A percentile compares a stretch with the other conserved stretches of the same genome.
Evolutionary conservation across 192 early-diverging fungal species (phyloP).

Genomic region (Endogone sp.): DNA sequence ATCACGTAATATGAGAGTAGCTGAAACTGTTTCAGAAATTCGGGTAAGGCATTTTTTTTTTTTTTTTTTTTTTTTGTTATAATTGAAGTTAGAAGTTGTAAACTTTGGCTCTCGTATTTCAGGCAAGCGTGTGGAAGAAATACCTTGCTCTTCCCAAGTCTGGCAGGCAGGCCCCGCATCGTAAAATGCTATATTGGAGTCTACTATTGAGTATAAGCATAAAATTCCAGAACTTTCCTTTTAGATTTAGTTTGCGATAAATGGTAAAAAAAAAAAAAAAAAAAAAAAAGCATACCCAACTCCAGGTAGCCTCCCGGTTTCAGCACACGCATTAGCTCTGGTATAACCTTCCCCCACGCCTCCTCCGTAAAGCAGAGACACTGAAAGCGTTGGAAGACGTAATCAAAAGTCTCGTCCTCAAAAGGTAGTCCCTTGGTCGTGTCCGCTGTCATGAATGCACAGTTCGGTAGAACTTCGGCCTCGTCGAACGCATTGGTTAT

Average conservation of each 20-base stretch:
- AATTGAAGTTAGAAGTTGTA: too few species aligned
- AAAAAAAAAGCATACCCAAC: background rate
- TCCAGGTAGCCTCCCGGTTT: background rate
- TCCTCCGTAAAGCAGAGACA: background rate
- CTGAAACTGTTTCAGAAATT: background rate
- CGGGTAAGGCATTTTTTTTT: too few species aligned
- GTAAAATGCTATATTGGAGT: background rate
- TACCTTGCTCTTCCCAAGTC: background rate
- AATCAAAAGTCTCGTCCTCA: background rate
- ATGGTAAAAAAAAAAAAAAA: too few species aligned
- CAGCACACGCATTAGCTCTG: background rate
- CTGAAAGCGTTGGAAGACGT: background rate
- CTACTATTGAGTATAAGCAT: background rate
- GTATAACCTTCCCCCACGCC: background rate
- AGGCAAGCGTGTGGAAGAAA: too few species aligned
- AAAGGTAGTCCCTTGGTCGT: background rate
- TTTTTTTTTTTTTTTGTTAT: too few species aligned
- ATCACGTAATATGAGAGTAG: background rate
- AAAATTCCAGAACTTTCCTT: background rate
- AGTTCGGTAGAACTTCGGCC: background rate
- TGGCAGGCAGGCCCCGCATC: background rate
- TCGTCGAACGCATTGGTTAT: background rate
- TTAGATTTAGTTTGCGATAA: background rate
- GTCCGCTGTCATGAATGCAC: background rate
- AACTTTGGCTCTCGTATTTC: too few species aligned